phyloP scores from a whole-genome alignment of 2,329 filamentous ascomycete species.

The Leptographium procerum region DNA sequence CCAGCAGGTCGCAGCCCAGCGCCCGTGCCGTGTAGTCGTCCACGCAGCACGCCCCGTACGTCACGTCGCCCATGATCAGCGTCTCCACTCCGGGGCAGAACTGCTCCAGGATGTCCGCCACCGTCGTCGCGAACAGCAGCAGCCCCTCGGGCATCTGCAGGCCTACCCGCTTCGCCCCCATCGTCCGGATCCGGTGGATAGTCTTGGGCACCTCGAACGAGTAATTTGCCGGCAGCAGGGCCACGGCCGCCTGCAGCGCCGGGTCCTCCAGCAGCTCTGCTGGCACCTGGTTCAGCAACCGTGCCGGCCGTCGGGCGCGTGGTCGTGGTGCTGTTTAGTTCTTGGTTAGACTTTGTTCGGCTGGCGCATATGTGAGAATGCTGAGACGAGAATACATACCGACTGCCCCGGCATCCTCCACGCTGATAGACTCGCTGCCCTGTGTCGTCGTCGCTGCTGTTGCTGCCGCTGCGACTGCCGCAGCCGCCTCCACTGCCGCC shows the following conservation, averaged over 20 bases:
- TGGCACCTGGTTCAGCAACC: constrained; percentile 86
- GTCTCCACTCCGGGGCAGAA: constrained; percentile 90
- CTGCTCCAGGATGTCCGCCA: constrained; percentile 88
- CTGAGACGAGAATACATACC: no score
- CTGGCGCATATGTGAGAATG: no score
- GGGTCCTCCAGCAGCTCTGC: constrained; percentile 74
- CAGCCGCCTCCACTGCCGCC: constrained; percentile 52
- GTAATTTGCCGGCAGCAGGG: constrained; percentile 87
- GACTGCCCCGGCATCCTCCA: constrained; percentile 53
- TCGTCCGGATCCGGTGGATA: constrained; percentile 80
- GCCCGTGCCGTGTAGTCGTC: constrained; percentile 96
- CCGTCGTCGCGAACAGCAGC: constrained; percentile 89
- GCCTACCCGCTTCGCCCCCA: constrained; percentile 70
- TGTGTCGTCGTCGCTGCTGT: constrained; percentile 32
- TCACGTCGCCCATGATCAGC: constrained; percentile 98
- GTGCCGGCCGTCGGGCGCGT: constrained; percentile 49
- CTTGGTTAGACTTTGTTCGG: no score
- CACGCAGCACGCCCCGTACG: constrained; percentile 96
- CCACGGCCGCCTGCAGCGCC: constrained; percentile 77
- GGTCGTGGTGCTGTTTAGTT: constrained; percentile 59
- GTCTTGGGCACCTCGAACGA: constrained; percentile 98
- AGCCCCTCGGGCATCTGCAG: constrained; percentile 97
- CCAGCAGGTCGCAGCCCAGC: constrained; percentile 82
- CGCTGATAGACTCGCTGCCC: constrained; percentile 9
- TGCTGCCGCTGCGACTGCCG: constrained; percentile 39